phyloP scores from a whole-genome alignment of 176 grass and related monocot species.

The Metroxylon sagu region DNA sequence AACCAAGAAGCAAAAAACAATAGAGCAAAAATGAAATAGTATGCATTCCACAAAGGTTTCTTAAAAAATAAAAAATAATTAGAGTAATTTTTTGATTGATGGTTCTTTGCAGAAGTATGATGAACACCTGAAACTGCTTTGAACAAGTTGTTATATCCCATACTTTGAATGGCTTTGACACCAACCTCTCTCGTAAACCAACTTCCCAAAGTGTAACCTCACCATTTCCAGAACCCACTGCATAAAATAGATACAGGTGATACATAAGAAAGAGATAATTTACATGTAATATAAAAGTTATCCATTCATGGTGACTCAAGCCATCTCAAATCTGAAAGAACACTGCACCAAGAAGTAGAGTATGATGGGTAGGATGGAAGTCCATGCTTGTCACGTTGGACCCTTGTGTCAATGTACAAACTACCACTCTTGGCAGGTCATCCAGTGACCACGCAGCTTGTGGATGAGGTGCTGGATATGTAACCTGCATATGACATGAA shows the following conservation, averaged over 20 bases:
- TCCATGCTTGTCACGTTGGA: conserved; percentile 92
- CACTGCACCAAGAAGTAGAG: conserved; percentile 72
- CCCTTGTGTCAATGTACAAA: conserved; percentile 67
- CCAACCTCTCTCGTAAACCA: conserved; percentile 59
- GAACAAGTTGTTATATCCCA: conserved; percentile 49
- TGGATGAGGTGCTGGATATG: conserved; percentile 59
- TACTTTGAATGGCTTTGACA: conserved; percentile 82
- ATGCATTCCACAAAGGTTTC: too few relatives aligned
- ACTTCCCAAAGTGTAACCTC: conserved; percentile 91
- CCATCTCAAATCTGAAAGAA: conserved; percentile 3
- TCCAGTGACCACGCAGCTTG: conserved; percentile 74
- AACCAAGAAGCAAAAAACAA: background rate
- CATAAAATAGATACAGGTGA: conserved; percentile 10
- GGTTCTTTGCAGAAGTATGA: too few relatives aligned
- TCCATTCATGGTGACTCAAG: too few relatives aligned
- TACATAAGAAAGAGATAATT: conserved; percentile 3
- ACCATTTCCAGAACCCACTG: conserved; percentile 80
- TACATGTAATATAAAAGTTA: background rate
- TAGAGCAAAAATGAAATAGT: too few relatives aligned
- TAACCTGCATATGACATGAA: conserved; percentile 32
- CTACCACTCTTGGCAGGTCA: conserved; percentile 72
- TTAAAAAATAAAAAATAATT: too few relatives aligned
- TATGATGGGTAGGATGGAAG: conserved; percentile 80
- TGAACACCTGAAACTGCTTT: conserved; percentile 49
- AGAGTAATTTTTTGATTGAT: too few relatives aligned